Conservation (phyloP, 768 basidiomycete genomes). For the Tricholoma flavovirens region DNA sequence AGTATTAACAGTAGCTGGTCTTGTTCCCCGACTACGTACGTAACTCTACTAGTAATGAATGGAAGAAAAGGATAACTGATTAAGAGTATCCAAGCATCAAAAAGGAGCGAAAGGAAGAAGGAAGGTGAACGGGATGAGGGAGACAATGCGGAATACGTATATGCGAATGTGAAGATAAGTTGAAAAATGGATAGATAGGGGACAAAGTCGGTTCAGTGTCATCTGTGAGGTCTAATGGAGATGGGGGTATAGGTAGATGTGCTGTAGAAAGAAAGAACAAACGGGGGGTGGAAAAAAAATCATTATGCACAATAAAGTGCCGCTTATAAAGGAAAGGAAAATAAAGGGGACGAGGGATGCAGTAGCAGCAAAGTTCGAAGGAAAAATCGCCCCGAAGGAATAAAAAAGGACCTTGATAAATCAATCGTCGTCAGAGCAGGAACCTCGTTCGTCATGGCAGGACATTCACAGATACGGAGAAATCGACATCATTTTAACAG, state of each 20-base stretch:
- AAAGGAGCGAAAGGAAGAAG: neutral
- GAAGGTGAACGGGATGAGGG: neutral
- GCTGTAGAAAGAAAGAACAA: neutral
- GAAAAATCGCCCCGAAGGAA: neutral
- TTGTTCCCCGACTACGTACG: neutral
- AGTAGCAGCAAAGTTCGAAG: neutral
- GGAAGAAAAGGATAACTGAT: neutral
- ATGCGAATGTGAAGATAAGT: conserved; percentile 1
- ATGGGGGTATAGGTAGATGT: conserved; percentile 6
- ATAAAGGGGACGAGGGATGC: neutral
- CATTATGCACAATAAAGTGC: neutral
- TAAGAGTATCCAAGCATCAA: conserved; percentile 3
- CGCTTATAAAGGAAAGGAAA: neutral
- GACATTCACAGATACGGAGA: conserved; percentile 2
- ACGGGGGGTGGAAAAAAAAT: neutral
- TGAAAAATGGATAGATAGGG: neutral
- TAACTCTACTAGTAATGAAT: neutral
- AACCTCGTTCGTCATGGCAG: neutral
- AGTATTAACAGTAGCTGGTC: neutral
- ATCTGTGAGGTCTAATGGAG: conserved; percentile 2
- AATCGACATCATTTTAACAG: neutral
- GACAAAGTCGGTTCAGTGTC: neutral
- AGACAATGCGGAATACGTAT: neutral
- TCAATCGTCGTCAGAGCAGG: conserved; percentile 1
- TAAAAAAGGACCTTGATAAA: conserved; percentile 2